Conservation (phyloP, 305 asterid species). For the Ajuga reptans region DNA sequence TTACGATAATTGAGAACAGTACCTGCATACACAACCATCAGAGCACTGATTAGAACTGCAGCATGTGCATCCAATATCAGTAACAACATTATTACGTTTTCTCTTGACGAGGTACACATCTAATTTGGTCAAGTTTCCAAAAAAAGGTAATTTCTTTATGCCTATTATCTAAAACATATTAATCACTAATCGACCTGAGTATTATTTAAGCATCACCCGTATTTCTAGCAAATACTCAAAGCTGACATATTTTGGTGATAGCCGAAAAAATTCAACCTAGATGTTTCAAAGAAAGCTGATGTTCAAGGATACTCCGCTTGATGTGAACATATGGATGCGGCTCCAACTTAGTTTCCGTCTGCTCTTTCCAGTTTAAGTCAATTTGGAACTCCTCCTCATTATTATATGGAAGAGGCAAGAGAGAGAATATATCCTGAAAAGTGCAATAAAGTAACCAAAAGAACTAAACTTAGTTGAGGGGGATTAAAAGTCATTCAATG, state of each 20-base stretch:
- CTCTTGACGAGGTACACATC: constrained; percentile 76
- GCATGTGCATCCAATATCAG: constrained; percentile 77
- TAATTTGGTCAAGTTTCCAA: constrained; percentile 45
- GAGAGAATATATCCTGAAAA: constrained; percentile 60
- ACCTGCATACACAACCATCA: constrained; percentile 89
- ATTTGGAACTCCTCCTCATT: constrained; percentile 64
- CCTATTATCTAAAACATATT: not conserved
- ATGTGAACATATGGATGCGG: constrained; percentile 66
- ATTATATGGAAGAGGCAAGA: constrained; percentile 62
- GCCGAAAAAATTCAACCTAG: constrained; percentile 10
- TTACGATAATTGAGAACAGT: constrained; percentile 8
- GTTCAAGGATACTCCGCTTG: constrained; percentile 79
- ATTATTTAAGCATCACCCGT: not conserved
- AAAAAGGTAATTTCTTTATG: not conserved
- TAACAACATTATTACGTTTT: constrained; percentile 47
- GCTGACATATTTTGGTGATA: not conserved
- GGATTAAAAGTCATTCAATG: constrained; percentile 14
- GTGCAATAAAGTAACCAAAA: constrained; percentile 20
- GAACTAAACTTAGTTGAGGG: not conserved
- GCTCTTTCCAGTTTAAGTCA: constrained; percentile 65
- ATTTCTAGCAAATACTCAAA: not conserved
- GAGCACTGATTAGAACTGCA: constrained; percentile 61
- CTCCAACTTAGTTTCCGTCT: constrained; percentile 40
- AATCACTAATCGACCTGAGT: constrained; percentile 17
- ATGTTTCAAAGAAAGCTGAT: constrained; percentile 19